A percentile compares a stretch with the other conserved stretches of the same genome.
Evolutionary conservation across 306 rosid genomes (phyloP).

Genomic region (Neltuma alba): DNA sequence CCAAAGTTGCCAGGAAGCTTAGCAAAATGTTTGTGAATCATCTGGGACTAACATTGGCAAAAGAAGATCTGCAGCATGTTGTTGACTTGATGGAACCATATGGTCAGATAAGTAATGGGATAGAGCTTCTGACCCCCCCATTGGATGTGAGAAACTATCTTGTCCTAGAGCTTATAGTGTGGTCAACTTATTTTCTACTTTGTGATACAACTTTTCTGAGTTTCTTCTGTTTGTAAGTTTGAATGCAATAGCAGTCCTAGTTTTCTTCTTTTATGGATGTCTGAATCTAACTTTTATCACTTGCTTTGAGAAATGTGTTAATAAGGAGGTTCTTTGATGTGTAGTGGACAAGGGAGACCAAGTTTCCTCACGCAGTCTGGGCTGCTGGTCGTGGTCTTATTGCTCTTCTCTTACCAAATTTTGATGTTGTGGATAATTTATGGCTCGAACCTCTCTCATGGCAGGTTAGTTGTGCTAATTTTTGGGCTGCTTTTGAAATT

Average conservation of each 20-base stretch:
- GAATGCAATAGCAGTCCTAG: conserved; percentile 7
- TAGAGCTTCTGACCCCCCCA: conserved; percentile 92
- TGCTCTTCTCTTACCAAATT: conserved; percentile 87
- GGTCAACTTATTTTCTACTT: conserved; percentile 24
- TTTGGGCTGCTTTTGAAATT: conserved; percentile 15
- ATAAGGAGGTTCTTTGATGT: conserved; percentile 33
- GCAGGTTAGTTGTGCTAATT: conserved; percentile 71
- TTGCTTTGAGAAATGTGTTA: conserved; percentile 31
- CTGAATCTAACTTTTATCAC: conserved; percentile 32
- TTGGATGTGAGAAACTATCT: conserved; percentile 68
- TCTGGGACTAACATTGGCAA: conserved; percentile 80
- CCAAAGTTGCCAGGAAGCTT: conserved; percentile 54
- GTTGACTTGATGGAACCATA: conserved; percentile 98
- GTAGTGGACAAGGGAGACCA: conserved; percentile 91
- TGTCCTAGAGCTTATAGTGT: conserved; percentile 23
- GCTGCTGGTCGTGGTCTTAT: conserved; percentile 96
- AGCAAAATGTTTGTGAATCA: conserved; percentile 76
- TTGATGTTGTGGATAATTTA: conserved; percentile 81
- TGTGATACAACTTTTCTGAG: conserved; percentile 25
- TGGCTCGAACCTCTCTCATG: conserved; percentile 98
- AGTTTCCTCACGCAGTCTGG: conserved; percentile 98
- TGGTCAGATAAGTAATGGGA: conserved; percentile 96
- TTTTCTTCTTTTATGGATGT: conserved; percentile 19
- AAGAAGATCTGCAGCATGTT: conserved; percentile 80
- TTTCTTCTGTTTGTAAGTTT: conserved; percentile 34